These are phyloP conservation scores for Rhodotorula babjevae DNA, from an alignment of 768 basidiomycete genomes.

Conservation along the genomic window DNA sequence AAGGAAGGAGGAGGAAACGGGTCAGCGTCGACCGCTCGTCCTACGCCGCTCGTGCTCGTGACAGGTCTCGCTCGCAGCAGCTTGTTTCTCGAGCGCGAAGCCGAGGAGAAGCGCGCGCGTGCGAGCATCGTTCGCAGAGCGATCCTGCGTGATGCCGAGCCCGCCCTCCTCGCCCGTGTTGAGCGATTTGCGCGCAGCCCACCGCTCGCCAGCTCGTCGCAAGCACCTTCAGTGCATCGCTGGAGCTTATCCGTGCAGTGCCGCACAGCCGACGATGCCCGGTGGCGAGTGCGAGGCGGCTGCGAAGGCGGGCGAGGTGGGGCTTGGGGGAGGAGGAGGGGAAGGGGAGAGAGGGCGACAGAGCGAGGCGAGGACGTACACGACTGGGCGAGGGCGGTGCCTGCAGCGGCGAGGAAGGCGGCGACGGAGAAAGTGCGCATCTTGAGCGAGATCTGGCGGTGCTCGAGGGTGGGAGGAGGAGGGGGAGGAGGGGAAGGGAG, in stretches of 20 bases:
- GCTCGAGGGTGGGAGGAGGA: background rate
- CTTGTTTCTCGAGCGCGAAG: too few relatives aligned
- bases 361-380: slow-evolving; percentile 1
- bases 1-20: background rate
- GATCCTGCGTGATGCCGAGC: background rate
- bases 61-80: too few relatives aligned
- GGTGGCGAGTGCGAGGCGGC: background rate
- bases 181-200: background rate
- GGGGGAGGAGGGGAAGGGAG: background rate
- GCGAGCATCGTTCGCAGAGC: background rate
- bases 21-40: background rate
- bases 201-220: too few relatives aligned
- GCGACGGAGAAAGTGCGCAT: slow-evolving; percentile 23
- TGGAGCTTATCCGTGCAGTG: background rate
- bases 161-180: background rate
- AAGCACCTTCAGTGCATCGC: too few relatives aligned
- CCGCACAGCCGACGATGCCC: background rate
- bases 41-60: too few relatives aligned
- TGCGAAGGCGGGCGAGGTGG: background rate
- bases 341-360: background rate
- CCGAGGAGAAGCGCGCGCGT: background rate
- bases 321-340: background rate
- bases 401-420: slow-evolving; percentile 1
- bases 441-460: background rate
- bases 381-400: slow-evolving; percentile 17